Conservation (phyloP, 208 protist genomes). For the Phytomonas francai region DNA sequence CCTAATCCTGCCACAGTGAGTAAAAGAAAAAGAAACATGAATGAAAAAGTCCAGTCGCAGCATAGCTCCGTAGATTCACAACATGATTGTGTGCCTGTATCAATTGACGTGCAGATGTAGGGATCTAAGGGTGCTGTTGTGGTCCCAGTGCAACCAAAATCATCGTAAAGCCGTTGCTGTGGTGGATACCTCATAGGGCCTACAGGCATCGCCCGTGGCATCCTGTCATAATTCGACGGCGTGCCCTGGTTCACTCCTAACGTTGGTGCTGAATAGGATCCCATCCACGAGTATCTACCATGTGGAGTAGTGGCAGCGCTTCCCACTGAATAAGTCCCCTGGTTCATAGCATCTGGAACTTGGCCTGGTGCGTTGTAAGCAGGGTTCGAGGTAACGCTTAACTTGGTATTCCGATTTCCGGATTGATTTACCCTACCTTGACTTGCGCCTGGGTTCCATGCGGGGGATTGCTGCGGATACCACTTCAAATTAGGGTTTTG, state of each 20-base stretch:
- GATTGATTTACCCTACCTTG: neutral
- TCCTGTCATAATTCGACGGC: neutral
- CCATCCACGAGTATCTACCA: neutral
- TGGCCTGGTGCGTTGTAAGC: neutral
- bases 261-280: neutral
- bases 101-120: slow-evolving; percentile 40
- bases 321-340: neutral
- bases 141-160: slow-evolving; percentile 1
- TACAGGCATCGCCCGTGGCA: slow-evolving; percentile 5
- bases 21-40: slow-evolving; percentile 44
- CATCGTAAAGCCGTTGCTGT: slow-evolving; percentile 3
- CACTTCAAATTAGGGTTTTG: neutral
- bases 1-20: slow-evolving; percentile 45
- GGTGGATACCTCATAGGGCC: slow-evolving; percentile 5
- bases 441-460: neutral
- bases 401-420: neutral
- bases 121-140: slow-evolving; percentile 44
- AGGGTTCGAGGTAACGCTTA: neutral
- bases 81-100: slow-evolving; percentile 21
- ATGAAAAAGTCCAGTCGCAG: slow-evolving; percentile 65
- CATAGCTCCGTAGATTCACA: slow-evolving; percentile 33
- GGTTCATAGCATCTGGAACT: neutral
- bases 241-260: neutral
- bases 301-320: neutral
- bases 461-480: neutral